Base-by-base conservation (phyloP, 2,329 filamentous ascomycete genomes). In the Colletotrichum siamense region DNA sequence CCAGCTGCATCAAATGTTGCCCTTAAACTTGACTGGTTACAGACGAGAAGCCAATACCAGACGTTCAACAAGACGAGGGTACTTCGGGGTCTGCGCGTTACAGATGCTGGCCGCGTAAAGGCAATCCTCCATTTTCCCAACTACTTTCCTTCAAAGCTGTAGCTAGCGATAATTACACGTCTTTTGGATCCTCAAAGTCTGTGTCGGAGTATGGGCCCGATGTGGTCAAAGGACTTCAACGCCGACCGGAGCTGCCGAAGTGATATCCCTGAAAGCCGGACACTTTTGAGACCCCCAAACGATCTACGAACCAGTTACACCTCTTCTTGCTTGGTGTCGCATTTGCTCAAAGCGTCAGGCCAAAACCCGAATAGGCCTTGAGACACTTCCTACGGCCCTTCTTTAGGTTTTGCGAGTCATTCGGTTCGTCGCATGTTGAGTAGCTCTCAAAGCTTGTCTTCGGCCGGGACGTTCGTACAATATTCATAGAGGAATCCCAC, bases 401-500 rank as follows among this genome's bases (percentile, higher is more conserved):
- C 44, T 49, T 49, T 49, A 49, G 44, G n/a, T 49, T 49, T 49
- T 49, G 44, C n/a, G n/a, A 49, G 44, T 49, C 44, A 49, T 49
- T 49, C n/a, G 44, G 44, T 49, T 49, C 44, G 44, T 49, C 44
- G 44, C 44, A 49, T 49, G n/a, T 49, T 49, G 44, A 49, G 18
- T 49, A 22, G n/a, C 44, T 4, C n/a, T 13, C n/a, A 49, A 49
- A 49, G 44, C 44, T 49, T 49, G n/a, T 49, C n/a, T 49, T 49
- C 44, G 12, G n/a, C 3, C 10, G n/a, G 44, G n/a, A 49, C 10
- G n/a, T 49, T 49, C 44, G 9, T 49, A 49, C 0, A 22, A 2
- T 2, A 8, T 49, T 49, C n/a, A 49, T 22, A 49, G n/a, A 22
- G 10, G 0, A 12, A 13, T 8, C 2, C 39, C 1, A 3, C 0